Base-by-base conservation (phyloP, 225 moss, liverwort and hornwort genomes). In the Bryoerythrophyllum caledonicum region DNA sequence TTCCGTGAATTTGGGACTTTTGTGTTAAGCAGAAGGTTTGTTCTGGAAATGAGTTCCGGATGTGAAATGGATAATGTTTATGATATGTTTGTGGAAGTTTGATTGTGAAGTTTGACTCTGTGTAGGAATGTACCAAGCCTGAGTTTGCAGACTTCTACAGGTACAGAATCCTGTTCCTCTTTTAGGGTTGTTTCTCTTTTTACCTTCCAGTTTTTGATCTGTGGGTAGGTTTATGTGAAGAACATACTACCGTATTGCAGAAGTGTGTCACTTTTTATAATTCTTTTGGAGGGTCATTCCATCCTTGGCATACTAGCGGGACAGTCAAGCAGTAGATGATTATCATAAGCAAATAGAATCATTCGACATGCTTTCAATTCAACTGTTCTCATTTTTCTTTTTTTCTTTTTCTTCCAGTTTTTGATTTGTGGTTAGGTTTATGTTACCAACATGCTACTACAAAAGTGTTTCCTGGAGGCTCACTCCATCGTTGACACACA, bases 51-150 rank as follows among this genome's bases (percentile, higher is more conserved):
- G 58, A 20, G 19, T 16, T 51, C 10, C 23, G 40, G 58, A 58
- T 38, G 25, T 43, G 38, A 51, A 43, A 13, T 26, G 53, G 58
- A 15, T 41, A 10, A 26, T 12, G 62, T 54, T 17, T 12, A 15
- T 28, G 14, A 5, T 21, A n/a, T 40, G 37, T 9, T 13, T 17
- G 69, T 10, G 60, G 54, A 74, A 21, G 65, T 59, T n/a, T 65
- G 27, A 43, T 30, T 25, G 59, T 37, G 38, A 43, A 51, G 7
- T 37, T 68, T 41, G 20, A 67, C 41, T 75, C 51, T 78, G 62
- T 75, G 81, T 75, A 85, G 85, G 78, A 68, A 76, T 64, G 72
- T 37, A 63, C 27, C 81, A 52, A 75, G 63, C 49, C 35, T 72
- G 75, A 76, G 75, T 63, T 59, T 46, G 78, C 75, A 68, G 63